Evolutionary conservation across 2,329 filamentous ascomycete species (phyloP).

Genomic region (Neonectria hederae): DNA sequence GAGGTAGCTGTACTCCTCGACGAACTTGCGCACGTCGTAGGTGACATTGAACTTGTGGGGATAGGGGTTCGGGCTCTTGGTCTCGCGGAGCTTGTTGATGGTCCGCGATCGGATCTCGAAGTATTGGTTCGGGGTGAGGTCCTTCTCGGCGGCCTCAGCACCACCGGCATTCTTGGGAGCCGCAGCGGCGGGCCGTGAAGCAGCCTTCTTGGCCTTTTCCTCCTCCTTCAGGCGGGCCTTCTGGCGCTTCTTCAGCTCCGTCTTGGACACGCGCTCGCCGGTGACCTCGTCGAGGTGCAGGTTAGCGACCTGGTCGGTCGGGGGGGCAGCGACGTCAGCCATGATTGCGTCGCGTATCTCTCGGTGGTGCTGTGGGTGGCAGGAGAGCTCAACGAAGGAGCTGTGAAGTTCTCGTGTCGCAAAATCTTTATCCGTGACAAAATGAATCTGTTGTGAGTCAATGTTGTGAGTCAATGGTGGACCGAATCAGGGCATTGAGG

Average conservation of each 20-base stretch:
- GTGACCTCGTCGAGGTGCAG: conserved; percentile 92
- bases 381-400: conserved; percentile 26
- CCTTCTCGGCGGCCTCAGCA: conserved; percentile 72
- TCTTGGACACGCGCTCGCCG: conserved; percentile 86
- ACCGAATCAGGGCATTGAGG: conserved; percentile 44
- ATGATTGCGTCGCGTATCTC: conserved; percentile 38
- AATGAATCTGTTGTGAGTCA: conserved; percentile 40
- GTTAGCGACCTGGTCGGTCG: conserved; percentile 69
- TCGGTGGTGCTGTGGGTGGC: conserved; percentile 8
- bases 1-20: conserved; percentile 79
- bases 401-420: conserved; percentile 4
- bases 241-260: conserved; percentile 92
- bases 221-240: conserved; percentile 90
- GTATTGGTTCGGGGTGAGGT: conserved; percentile 74
- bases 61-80: conserved; percentile 64
- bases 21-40: conserved; percentile 83
- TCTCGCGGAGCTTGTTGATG: conserved; percentile 61
- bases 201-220: conserved; percentile 88
- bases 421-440: conserved; percentile 31
- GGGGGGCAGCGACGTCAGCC: conserved; percentile 47
- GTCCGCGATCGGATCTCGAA: conserved; percentile 92
- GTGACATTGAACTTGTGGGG: conserved; percentile 91
- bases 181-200: conserved; percentile 76
- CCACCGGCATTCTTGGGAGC: conserved; percentile 54
- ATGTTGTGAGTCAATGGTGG: conserved; percentile 40